Evolutionary conservation across 805 yeast species (phyloP).

Genomic region (Wickerhamiella azyma): DNA sequence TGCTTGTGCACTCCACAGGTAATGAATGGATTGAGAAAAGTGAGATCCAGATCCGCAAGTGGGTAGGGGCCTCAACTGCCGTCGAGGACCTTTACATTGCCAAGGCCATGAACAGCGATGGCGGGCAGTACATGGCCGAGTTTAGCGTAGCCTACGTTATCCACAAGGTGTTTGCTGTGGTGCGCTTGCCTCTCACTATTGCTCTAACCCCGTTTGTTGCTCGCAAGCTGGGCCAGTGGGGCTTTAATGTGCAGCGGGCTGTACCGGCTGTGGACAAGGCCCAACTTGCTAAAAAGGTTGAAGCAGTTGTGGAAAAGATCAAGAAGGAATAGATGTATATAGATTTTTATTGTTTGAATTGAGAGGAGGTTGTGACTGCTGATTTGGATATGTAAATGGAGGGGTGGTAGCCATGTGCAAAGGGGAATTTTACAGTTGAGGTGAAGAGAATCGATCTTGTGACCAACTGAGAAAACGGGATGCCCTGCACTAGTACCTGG

Average conservation of each 20-base stretch:
- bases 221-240: constrained; percentile 50
- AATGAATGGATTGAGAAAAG: constrained; percentile 61
- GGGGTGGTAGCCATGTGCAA: no score
- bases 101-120: constrained; percentile 17
- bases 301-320: constrained; percentile 1
- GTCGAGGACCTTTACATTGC: constrained; percentile 18
- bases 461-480: no score
- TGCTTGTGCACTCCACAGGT: constrained; percentile 76
- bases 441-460: no score
- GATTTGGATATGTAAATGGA: no score
- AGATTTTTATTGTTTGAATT: constrained; percentile 8
- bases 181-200: constrained; percentile 81
- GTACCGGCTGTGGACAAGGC: constrained; percentile 16
- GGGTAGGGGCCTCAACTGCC: constrained; percentile 46
- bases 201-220: constrained; percentile 81
- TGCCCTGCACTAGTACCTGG: constrained; percentile 1
- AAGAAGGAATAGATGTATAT: constrained; percentile 8
- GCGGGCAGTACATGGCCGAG: constrained; percentile 56
- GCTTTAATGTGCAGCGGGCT: constrained; percentile 53
- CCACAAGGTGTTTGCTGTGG: constrained; percentile 73
- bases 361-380: no score
- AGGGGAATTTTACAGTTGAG: no score
- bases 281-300: constrained; percentile 11
- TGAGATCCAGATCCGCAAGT: constrained; percentile 45
- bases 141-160: constrained; percentile 83